Evolutionary conservation across 2,329 filamentous ascomycete genomes (phyloP), one percentile per base, ranked within the genome.

Genomic region (Alternaria hordeiaustralica): DNA sequence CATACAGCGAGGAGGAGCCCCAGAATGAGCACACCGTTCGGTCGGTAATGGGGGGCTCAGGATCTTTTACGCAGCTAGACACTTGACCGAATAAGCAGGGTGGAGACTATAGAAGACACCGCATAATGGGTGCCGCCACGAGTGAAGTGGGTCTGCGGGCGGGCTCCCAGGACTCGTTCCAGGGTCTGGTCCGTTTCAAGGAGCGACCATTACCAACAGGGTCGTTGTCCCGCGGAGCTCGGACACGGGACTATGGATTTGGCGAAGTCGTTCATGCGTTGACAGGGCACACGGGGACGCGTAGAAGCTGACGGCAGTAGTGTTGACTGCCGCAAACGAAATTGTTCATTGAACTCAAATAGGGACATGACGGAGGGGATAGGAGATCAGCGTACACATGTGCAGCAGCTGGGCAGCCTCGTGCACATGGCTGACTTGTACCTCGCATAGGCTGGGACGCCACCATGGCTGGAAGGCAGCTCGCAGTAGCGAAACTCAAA

Each of bases 181-280:
- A 65, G 61, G 65, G 57, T 61, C 59, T 62, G 63, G 55, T 58
- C 63, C 64, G 70, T 73, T 73, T 73, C 67, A 73, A 59, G 60
- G 61, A 58, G 56, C 60, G 41, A 46, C 43, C 45, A 60, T 61
- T 56, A 62, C 65, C 55, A 54, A 58, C 59, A 62, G 25, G 62
- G 68, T 36, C 51, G 59, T 63, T 59, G 53, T 58, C 18, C 71
- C 67, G 68, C 20, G 41, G 44, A 53, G 60, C 62, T 60, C 59
- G 55, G 47, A 51, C 50, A 15, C 11, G 12, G 15, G 13, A 26
- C 51, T 30, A 45, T 58, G 55, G 21, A 54, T 58, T 51, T 58
- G 60, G 18, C 15, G 47, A 58, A 51, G 60, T 55, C 45, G 59
- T 59, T 56, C 59, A 64, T 64, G 62, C 62, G 21, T 54, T 20